phyloP scores from a whole-genome alignment of 345 rosid genomes.

The Cardamine resedifolia region DNA sequence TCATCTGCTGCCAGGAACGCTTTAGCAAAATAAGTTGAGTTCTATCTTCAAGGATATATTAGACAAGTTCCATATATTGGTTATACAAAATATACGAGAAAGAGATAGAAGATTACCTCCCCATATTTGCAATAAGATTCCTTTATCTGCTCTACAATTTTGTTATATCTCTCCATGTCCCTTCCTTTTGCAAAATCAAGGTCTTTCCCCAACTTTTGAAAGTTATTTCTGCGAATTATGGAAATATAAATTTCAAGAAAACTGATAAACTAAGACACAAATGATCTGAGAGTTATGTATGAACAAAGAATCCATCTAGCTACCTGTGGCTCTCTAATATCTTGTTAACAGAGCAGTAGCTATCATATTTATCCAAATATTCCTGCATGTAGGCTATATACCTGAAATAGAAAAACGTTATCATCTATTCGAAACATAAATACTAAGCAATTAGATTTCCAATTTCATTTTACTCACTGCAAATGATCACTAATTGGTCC shows the following conservation, averaged over 20 bases:
- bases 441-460: not conserved
- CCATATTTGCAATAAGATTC: conserved; percentile 66
- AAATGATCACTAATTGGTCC: conserved; percentile 70
- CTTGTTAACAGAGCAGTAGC: conserved; percentile 73
- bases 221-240: conserved; percentile 52
- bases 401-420: conserved; percentile 45
- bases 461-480: conserved; percentile 61
- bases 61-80: not conserved
- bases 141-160: conserved; percentile 54
- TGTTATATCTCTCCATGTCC: conserved; percentile 65
- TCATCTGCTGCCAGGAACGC: conserved; percentile 9
- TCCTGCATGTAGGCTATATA: conserved; percentile 78
- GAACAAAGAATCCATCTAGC: conserved; percentile 11
- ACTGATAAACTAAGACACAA: conserved; percentile 5
- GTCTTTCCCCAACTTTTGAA: conserved; percentile 72
- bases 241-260: conserved; percentile 4
- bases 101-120: conserved; percentile 47
- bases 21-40: not conserved
- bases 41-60: not conserved
- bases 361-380: conserved; percentile 70
- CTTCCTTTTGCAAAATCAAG: conserved; percentile 67
- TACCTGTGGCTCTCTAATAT: conserved; percentile 80
- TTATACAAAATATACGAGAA: not conserved
- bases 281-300: conserved; percentile 5
- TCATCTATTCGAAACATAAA: conserved; percentile 9